Base-by-base conservation (phyloP, 176 grass and related monocot genomes). In the Otatea glauca region DNA sequence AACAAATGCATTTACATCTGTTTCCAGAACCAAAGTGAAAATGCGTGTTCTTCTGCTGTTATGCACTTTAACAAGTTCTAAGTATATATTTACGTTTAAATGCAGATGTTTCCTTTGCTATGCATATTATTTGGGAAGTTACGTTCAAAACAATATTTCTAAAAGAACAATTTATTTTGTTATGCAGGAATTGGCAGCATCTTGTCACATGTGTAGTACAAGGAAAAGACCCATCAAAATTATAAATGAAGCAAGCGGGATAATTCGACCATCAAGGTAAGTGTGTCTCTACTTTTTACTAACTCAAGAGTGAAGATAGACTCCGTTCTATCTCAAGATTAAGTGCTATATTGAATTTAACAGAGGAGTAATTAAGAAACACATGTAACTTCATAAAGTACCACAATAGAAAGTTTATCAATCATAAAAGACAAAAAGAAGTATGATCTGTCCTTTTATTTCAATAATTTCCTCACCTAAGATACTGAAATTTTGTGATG, bases 191-290 rank as follows among this genome's bases (percentile, higher is more conserved):
- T 78, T 92, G 90, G 88, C 79, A 65, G 72, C 86, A 49, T 87
- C 70, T 61, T 81, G 81, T 42, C 80, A 72, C 82, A 64, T 95
- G 75, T 92, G 83, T 85, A 78, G 62, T 59, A 90, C 84, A 60
- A 87, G 85, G 86, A 95, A 85, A 83, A 92, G 34, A 56, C 71
- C 85, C 50, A 84, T 87, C 43, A 89, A 85, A 82, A 92, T 95
- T 86, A 87, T 95, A 85, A 87, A 92, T 58, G 88, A 81, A 69
- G 75, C 88, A 67, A 91, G 86, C 27, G 93, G 93, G 17, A 88
- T 50, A 44, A 92, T 95, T 70, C 81, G 61, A 85, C 83, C 93
- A 76, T 92, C 93, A 75, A 91, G 91, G 93, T 91, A 89, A 65
- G 82, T 8, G 16, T 34, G 48, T 61, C 6, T 72, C 3, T 72